Base-by-base conservation (phyloP, 345 rosid genomes). In the Sonneratia alba region DNA sequence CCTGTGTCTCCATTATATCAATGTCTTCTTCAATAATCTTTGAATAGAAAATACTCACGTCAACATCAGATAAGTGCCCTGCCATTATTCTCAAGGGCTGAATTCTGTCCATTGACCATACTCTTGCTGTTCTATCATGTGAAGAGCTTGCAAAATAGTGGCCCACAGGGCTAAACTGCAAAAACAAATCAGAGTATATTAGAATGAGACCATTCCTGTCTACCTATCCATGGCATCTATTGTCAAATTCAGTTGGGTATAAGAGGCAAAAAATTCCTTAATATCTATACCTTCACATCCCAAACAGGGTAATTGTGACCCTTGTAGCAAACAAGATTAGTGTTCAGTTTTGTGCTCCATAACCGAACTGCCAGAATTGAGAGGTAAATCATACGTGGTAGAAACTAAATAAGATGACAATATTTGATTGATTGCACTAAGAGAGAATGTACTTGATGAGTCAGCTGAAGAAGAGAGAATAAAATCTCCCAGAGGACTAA, bases 271-370 rank as follows among this genome's bases (percentile, higher is more conserved):
- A 55, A 63, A 59, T 59, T 45, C 37, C 34, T 71, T 21, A 7
- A 22, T 37, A n/a, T 32, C 11, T 32, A 21, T 82, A 92, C 99
- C 96, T 95, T 92, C 73, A 83, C 99, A 80, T 92, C 99, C 97
- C 98, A 92, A n/a, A 95, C 98, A 72, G 98, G 97, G 80, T 90
- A 95, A 78, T 95, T 95, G 71, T 95, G 99, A 78, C 99, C 98
- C 85, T 92, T 92, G 88, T 92, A 95, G 83, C 98, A 90, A 62
- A 96, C 99, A 64, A 91, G 97, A 86, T 91, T 96, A 66, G 98
- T 94, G 81, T 96, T 92, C 75, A 91, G 82, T 80, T 92, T 83
- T 74, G 97, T 88, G 83, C 95, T 96, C 99, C 99, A 96, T 27
- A 95, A 85, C 67, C 97, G 86, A 82, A 92, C 98, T 91, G 87